Base-by-base conservation (phyloP, 2,329 filamentous ascomycete genomes). In the Teratosphaeria pseudoeucalypti region DNA sequence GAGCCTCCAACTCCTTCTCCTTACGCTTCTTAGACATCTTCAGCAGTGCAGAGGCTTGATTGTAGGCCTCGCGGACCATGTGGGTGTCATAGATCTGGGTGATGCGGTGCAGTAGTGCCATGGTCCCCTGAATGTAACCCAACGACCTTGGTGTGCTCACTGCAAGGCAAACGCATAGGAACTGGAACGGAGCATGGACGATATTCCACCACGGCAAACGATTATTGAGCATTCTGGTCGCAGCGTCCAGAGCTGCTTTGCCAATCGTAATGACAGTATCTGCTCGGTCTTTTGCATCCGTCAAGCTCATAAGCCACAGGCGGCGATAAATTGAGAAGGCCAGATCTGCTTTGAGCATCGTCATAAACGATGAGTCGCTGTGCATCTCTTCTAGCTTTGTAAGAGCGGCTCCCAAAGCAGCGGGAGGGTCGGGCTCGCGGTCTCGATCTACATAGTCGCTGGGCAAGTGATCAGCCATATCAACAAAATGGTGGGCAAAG, bases 261-360 rank as follows among this genome's bases (percentile, higher is more conserved):
- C 75, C 74, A 19, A 72, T 68, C 11, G 62, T 62, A 32, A 77
- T 68, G 32, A 77, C 70, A 1, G 69, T 65, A 14, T 73, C 70
- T n/a, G 73, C 68, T 23, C 71, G 70, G 27, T 71, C 70, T 62
- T 73, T 75, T 16, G 71, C 72, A 34, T 74, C 63, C 12, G 70
- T 71, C 54, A 72, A 62, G 39, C 72, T 73, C 60, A 76, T 70
- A 1, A 77, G 67, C 62, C 75, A 74, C 5, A 76, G 67, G 11
- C 75, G 69, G 6, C 76, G 71, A 60, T 77, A 77, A 10, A 77
- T 70, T 73, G 68, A 81, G 80, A 37, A 85, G 71, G 59, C 78
- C 72, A 58, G 83, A 70, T 68, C 84, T 79, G 66, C 77, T 77
- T 69, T 84, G 76, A 6, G 78, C 75, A 60, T 81, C 69, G 53